Conservation (phyloP, 2,329 filamentous ascomycete genomes). For the Penicillium sp. region DNA sequence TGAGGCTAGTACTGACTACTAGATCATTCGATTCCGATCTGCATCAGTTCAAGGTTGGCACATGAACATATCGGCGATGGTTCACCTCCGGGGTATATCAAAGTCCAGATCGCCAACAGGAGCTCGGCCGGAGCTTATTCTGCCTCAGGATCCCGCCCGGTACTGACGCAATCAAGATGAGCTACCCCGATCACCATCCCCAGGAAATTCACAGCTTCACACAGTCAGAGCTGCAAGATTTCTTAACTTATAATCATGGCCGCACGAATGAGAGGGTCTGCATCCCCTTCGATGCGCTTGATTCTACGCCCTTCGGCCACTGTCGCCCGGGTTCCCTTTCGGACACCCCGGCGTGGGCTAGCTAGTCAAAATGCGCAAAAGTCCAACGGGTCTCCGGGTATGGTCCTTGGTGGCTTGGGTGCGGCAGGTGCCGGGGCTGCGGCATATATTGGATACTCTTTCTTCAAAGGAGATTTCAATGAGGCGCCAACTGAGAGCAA, state of each 20-base stretch:
- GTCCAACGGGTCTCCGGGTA: conserved; percentile 16
- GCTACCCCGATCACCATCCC: conserved; percentile 11
- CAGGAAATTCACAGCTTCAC: conserved; percentile 1
- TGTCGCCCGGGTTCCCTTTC: conserved; percentile 10
- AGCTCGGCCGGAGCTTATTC: conserved; percentile 26
- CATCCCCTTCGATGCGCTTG: conserved; percentile 16
- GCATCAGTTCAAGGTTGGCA: too few species aligned
- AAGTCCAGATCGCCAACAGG: conserved; percentile 13
- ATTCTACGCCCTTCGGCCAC: conserved; percentile 20
- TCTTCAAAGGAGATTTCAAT: conserved; percentile 18
- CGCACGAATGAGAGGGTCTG: conserved; percentile 21
- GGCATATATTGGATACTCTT: conserved; percentile 29
- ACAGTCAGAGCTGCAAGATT: background rate
- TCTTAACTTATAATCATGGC: conserved; percentile 22
- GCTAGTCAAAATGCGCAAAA: conserved; percentile 21
- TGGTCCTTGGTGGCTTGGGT: conserved; percentile 28
- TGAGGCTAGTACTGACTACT: background rate
- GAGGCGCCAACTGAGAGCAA: conserved; percentile 15
- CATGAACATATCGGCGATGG: background rate
- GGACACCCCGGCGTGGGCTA: conserved; percentile 26
- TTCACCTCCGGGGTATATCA: background rate
- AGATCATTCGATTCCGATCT: conserved; percentile 7
- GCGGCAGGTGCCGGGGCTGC: conserved; percentile 28
- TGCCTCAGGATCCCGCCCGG: conserved; percentile 28
- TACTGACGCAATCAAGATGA: conserved; percentile 22